phyloP scores from a whole-genome alignment of 106 monocot species.

The Acorus gramineus region DNA sequence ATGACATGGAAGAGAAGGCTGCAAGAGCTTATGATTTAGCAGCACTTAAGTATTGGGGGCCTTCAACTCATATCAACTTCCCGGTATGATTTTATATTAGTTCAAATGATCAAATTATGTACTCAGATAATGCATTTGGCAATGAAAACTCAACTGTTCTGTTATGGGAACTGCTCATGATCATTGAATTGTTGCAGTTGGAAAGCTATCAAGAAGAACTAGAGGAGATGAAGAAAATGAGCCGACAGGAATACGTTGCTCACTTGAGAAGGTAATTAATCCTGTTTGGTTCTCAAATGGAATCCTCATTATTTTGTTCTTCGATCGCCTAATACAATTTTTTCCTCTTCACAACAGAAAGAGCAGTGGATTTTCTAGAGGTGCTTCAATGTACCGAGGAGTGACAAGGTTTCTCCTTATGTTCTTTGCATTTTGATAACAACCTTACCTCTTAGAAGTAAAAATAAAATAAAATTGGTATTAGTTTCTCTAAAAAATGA shows the following conservation, averaged over 20 bases:
- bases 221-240: conserved; percentile 83
- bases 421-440: not conserved
- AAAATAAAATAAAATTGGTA: too few relatives aligned
- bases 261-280: conserved; percentile 55
- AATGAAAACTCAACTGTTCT: not conserved
- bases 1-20: conserved; percentile 97
- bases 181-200: conserved; percentile 25
- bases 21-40: conserved; percentile 98
- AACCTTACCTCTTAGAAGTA: not conserved
- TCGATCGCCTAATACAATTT: not conserved
- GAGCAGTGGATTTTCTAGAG: conserved; percentile 96
- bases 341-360: conserved; percentile 37
- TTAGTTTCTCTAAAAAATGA: too few relatives aligned
- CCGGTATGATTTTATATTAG: conserved; percentile 37
- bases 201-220: conserved; percentile 57
- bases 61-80: conserved; percentile 93
- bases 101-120: not conserved
- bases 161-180: not conserved
- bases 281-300: not conserved
- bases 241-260: conserved; percentile 70
- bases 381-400: conserved; percentile 94
- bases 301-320: not conserved
- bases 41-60: conserved; percentile 96
- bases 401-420: conserved; percentile 65
- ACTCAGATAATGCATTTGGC: not conserved